These are phyloP conservation scores for Fusarium transvaalense DNA, from an alignment of 2,329 filamentous ascomycete species.

Conservation along the genomic window DNA sequence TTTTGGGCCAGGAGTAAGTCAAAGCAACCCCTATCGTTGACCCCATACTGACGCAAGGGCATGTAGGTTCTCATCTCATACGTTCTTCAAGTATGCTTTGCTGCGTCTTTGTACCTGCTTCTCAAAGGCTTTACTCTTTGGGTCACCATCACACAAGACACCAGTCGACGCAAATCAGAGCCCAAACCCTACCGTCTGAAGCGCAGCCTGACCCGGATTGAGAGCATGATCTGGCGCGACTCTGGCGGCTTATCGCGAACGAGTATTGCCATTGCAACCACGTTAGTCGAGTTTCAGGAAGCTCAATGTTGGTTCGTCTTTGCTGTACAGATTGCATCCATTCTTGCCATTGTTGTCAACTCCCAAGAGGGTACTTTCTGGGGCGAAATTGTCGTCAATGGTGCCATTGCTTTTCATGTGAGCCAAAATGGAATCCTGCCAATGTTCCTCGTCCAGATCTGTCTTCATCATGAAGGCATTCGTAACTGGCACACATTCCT, in stretches of 20 bases:
- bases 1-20: slow-evolving; percentile 55
- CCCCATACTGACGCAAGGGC: slow-evolving; percentile 15
- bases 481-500: slow-evolving; percentile 58
- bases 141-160: slow-evolving; percentile 51
- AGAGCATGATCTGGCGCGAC: slow-evolving; percentile 55
- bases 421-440: slow-evolving; percentile 55
- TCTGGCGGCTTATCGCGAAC: slow-evolving; percentile 54
- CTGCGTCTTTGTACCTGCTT: slow-evolving; percentile 51
- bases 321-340: slow-evolving; percentile 56
- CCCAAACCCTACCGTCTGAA: slow-evolving; percentile 45
- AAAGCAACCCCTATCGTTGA: background rate
- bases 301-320: slow-evolving; percentile 58
- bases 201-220: slow-evolving; percentile 52
- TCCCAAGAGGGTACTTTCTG: slow-evolving; percentile 57
- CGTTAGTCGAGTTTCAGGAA: slow-evolving; percentile 57
- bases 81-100: slow-evolving; percentile 55
- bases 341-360: slow-evolving; percentile 57
- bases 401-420: slow-evolving; percentile 55
- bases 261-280: slow-evolving; percentile 56
- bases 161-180: slow-evolving; percentile 34
- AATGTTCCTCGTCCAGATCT: slow-evolving; percentile 56
- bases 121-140: slow-evolving; percentile 55
- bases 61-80: slow-evolving; percentile 56
- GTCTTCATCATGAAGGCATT: slow-evolving; percentile 56
- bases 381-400: slow-evolving; percentile 57